These are phyloP conservation scores for Rhododendron ovatum DNA, from an alignment of 148 eudicot genomes.

Conservation along the genomic window DNA sequence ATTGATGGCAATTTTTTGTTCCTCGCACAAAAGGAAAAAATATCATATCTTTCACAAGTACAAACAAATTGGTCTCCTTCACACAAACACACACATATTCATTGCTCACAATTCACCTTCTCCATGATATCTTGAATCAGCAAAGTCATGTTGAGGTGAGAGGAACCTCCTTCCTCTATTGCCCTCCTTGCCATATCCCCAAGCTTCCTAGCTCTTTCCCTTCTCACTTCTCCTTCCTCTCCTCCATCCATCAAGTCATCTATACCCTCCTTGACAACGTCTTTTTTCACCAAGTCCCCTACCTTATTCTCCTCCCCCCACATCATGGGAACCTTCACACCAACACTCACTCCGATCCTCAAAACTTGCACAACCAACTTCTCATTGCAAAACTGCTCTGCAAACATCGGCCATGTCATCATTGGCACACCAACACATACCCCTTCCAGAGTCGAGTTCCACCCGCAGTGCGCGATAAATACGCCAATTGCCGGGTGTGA, in stretches of 20 bases:
- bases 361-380: neutral
- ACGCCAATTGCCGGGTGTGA: neutral
- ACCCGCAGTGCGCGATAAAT: neutral
- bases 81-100: neutral
- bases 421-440: neutral
- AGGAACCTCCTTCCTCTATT: slow-evolving; percentile 8
- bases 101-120: neutral
- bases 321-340: neutral
- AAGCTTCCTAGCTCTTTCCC: neutral
- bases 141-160: slow-evolving; percentile 7
- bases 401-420: slow-evolving; percentile 7
- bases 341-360: slow-evolving; percentile 4
- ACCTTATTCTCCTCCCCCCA: slow-evolving; percentile 5
- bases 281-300: slow-evolving; percentile 1
- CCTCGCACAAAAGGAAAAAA: no score
- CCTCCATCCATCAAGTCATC: slow-evolving; percentile 2
- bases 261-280: neutral
- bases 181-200: neutral
- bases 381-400: slow-evolving; percentile 8
- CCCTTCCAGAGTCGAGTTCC: no score
- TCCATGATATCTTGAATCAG: neutral
- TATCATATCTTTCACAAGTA: no score
- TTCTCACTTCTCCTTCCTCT: slow-evolving; percentile 5
- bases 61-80: no score
- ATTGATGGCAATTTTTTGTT: no score